These are phyloP conservation scores for Fusarium hainanense DNA, from an alignment of 2,329 filamentous ascomycete genomes.

Conservation along the genomic window DNA sequence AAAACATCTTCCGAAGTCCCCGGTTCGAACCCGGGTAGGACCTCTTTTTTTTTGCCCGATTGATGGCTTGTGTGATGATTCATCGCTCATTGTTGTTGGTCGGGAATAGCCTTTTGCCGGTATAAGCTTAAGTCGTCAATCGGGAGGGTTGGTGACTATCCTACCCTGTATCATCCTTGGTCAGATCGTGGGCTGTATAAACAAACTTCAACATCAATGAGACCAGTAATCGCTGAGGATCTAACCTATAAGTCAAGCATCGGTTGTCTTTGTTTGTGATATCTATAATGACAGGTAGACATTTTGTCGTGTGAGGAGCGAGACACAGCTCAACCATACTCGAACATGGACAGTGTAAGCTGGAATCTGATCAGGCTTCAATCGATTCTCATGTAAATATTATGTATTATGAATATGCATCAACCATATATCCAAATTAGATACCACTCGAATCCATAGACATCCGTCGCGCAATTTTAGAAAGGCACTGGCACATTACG, in stretches of 20 bases:
- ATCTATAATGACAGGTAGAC: too few relatives aligned
- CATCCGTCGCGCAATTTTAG: neutral
- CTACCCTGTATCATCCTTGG: neutral
- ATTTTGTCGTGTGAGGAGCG: neutral
- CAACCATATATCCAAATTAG: neutral
- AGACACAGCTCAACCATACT: too few relatives aligned
- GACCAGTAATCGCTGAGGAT: too few relatives aligned
- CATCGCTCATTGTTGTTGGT: neutral
- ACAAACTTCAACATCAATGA: too few relatives aligned
- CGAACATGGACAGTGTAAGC: too few relatives aligned
- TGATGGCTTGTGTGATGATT: neutral
- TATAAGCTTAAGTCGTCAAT: neutral
- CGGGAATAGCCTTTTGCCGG: neutral
- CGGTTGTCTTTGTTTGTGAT: neutral
- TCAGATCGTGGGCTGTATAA: too few relatives aligned
- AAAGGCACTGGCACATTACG: constrained; percentile 57
- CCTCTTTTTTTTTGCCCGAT: constrained; percentile 8
- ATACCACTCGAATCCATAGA: too few relatives aligned
- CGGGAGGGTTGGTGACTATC: too few relatives aligned
- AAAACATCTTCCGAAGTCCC: constrained; percentile 20
- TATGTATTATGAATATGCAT: neutral
- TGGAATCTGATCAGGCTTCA: too few relatives aligned
- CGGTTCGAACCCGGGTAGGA: constrained; percentile 34
- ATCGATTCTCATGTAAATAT: neutral
- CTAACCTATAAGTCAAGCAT: neutral